Evolutionary conservation across 192 early-diverging fungal genomes (phyloP), one percentile per base, ranked within the genome.

Genomic region (Coemansia sp.): DNA sequence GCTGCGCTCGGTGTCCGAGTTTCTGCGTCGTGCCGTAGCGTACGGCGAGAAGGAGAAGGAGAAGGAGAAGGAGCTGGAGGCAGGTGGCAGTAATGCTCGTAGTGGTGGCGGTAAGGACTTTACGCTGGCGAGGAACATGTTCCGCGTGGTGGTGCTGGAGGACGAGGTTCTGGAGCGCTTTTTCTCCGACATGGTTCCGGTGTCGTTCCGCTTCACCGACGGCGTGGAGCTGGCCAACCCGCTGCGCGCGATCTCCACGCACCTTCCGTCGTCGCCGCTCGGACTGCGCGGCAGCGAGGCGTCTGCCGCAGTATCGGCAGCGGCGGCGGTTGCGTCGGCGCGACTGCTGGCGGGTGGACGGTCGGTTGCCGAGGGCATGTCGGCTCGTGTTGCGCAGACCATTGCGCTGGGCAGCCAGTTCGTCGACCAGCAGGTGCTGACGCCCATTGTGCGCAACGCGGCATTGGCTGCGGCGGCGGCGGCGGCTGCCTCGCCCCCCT

Each of bases 141-240:
- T 90, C 73, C 82, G 90, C 39, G 93, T 97, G 84, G 87, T 94
- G 2, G 84, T 95, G n/a, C 76, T 97, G 62, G 90, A 88, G 16
- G 94, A 97, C 71, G 92, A 91, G 45, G 86, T 89, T 42, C 77
- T 98, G n/a, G 91, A 94, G 63, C 78, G 84, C 37, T 95, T 94
- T 61, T 96, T 98, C 71, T 90, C 93, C 2, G 61, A 64, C 0
- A 79, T 75, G 41, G 76, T 84, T 17, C 76, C 76, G 0, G 68
- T 64, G 13, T 79, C 76, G 58, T 84, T 84, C 55, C 63, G 73
- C 32, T 84, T 79, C 42, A 83, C 75, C n/a, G 72, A 83, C 43
- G 80, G 80, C 25, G 69, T 74, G 19, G 80, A 83, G 69, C 68
- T 83, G 14, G 68, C 75, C 5, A 84, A 84, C 22, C 81, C 81